Conservation (phyloP, 352 stramenopile genomes). For the Elongisporangium undulatum region DNA sequence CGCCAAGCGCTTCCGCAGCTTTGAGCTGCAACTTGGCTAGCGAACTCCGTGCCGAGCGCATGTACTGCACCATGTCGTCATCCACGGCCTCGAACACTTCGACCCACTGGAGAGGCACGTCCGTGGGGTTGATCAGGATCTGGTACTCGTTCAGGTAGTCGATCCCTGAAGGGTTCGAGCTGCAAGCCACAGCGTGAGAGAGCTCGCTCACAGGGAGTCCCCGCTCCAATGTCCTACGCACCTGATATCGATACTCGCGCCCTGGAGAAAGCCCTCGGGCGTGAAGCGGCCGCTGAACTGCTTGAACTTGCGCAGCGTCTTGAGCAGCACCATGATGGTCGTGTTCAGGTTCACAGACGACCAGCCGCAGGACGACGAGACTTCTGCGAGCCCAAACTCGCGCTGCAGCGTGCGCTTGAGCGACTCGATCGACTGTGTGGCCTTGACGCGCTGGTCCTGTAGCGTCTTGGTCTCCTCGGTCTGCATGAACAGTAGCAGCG, state of each 20-base stretch:
- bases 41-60: conserved; percentile 28
- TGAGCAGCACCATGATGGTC: conserved; percentile 50
- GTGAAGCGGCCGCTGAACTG: conserved; percentile 21
- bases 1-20: conserved; percentile 29
- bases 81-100: conserved; percentile 54
- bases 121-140: conserved; percentile 45
- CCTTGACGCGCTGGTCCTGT: conserved; percentile 34
- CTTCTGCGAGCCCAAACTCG: conserved; percentile 43
- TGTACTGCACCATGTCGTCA: conserved; percentile 36
- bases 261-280: conserved; percentile 27
- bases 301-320: conserved; percentile 52
- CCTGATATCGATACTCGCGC: conserved; percentile 37
- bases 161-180: conserved; percentile 43
- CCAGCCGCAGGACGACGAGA: conserved; percentile 53
- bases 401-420: conserved; percentile 38
- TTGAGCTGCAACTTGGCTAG: conserved; percentile 25
- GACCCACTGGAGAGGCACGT: conserved; percentile 66
- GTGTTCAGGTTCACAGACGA: conserved; percentile 56
- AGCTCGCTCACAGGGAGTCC: background rate
- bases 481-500: conserved; percentile 35
- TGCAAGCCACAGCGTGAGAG: conserved; percentile 10
- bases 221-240: conserved; percentile 5
- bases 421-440: conserved; percentile 55
- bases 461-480: conserved; percentile 24
- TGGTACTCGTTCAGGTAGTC: conserved; percentile 56